These are phyloP conservation scores for Pythium rhizo-oryzae DNA, from an alignment of 352 stramenopile species.

Conservation along the genomic window DNA sequence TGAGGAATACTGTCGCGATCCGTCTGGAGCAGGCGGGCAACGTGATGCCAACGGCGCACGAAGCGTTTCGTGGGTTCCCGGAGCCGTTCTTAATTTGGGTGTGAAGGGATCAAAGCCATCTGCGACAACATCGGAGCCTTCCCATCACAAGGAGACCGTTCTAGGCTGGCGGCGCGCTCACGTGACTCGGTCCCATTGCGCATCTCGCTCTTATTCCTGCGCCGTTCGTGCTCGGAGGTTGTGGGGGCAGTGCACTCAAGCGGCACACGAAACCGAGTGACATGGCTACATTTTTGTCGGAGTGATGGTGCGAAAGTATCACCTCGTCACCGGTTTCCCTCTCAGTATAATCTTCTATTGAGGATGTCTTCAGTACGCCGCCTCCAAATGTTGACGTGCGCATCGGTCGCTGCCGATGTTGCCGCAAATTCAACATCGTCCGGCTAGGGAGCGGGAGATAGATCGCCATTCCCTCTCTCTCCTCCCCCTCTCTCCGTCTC, in stretches of 20 bases:
- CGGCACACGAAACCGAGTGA: too few species aligned
- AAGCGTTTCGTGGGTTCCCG: neutral
- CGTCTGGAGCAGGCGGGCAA: too few species aligned
- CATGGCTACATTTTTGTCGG: neutral
- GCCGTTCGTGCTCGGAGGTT: too few species aligned
- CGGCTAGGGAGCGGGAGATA: neutral
- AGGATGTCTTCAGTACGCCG: neutral
- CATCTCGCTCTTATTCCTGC: too few species aligned
- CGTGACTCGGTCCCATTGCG: too few species aligned
- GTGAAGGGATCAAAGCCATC: too few species aligned
- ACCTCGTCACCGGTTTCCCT: neutral
- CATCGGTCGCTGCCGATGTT: neutral
- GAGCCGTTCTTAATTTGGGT: too few species aligned
- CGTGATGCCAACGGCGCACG: neutral
- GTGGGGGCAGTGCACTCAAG: too few species aligned
- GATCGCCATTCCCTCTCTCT: neutral
- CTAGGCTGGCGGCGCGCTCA: too few species aligned
- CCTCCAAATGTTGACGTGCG: constrained; percentile 20
- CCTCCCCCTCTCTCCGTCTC: neutral
- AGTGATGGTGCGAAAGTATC: constrained; percentile 2
- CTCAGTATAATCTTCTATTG: constrained; percentile 1
- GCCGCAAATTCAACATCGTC: constrained; percentile 15
- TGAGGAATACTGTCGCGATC: neutral
- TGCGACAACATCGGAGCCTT: too few species aligned
- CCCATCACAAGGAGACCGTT: too few species aligned